Evolutionary conservation across 805 yeast species (phyloP), one percentile per base, ranked within the genome.

Genomic region (Cyberlindnera samutprakarnensis): DNA sequence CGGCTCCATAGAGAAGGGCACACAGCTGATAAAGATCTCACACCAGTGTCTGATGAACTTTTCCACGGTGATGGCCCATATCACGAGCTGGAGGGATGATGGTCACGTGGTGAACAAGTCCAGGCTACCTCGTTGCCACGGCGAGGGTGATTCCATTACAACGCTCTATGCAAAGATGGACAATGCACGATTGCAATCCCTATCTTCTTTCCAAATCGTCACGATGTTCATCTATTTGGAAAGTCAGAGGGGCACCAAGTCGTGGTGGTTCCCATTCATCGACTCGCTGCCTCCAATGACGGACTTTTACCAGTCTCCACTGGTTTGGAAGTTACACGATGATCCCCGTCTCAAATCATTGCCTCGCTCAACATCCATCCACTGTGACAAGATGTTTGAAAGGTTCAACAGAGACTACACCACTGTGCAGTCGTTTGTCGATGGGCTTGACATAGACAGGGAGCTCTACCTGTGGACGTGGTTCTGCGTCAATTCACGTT

Each of bases 401-500:
- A 53, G 71, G 23, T 72, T 78, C 33, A 38, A 42, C 4, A 39
- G 35, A 3, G 92, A 83, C 46, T 68, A 59, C 47, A 32, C 48
- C 0, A 46, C 46, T 0, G 68, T 74, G 1, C 17, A 21, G 0
- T 41, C 51, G 0, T 18, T 54, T 2, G 24, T 56, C 5, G 7
- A 25, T 13, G 4, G 14, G 1, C 9, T 23, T 2, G 7, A 25
- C 5, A 13, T 47, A 4, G 19, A 34, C 1, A 33, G 28, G 13
- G 32, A 31, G 6, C 33, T 33, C 4, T 78, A 69, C 43, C 46
- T 78, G 9, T 75, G 85, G 72, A 73, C 82, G 0, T 90, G 95
- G 94, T 66, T 83, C 46, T 78, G 90, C 47, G 83, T 88, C 35
- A 90, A 92, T 52, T 80, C 96, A 2, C 77, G 98, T 58, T 90